Percentiles rank a stretch among this genome's conserved stretches.
These are phyloP conservation scores for Solanum boliviense DNA, from an alignment of 257 asterid genomes.

Conservation along the genomic window DNA sequence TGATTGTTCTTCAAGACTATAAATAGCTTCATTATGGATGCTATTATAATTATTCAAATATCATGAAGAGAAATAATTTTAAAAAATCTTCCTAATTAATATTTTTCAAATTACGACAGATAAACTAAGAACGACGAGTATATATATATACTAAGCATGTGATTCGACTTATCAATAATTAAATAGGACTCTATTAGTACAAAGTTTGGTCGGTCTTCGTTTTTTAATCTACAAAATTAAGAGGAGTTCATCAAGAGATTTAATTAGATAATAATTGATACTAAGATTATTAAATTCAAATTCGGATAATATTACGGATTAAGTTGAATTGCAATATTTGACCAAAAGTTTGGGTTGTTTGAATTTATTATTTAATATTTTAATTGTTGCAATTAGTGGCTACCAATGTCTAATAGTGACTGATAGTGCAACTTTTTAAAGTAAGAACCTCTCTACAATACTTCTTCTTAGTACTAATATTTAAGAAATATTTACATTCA, in stretches of 20 bases:
- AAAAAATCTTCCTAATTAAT: background rate
- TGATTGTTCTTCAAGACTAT: fast-evolving
- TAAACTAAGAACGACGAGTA: too few relatives aligned
- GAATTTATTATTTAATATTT: background rate
- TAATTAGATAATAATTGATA: background rate
- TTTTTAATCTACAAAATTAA: background rate
- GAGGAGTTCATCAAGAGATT: background rate
- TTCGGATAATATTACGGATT: background rate
- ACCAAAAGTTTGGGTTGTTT: background rate
- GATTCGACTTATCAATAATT: too few relatives aligned
- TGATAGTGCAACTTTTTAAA: background rate
- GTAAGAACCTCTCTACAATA: background rate
- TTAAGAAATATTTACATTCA: too few relatives aligned
- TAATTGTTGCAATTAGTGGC: background rate
- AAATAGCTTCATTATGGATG: too few relatives aligned
- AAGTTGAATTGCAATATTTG: background rate
- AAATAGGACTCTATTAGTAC: background rate
- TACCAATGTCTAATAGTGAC: background rate
- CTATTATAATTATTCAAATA: background rate
- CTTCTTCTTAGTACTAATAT: too few relatives aligned
- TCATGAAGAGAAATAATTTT: fast-evolving
- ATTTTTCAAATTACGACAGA: too few relatives aligned
- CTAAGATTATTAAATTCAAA: background rate
- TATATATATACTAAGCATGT: too few relatives aligned
- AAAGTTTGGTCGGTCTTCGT: background rate